Evolutionary conservation across 2,329 filamentous ascomycete species (phyloP).

Genomic region (Grosmannia huntii): DNA sequence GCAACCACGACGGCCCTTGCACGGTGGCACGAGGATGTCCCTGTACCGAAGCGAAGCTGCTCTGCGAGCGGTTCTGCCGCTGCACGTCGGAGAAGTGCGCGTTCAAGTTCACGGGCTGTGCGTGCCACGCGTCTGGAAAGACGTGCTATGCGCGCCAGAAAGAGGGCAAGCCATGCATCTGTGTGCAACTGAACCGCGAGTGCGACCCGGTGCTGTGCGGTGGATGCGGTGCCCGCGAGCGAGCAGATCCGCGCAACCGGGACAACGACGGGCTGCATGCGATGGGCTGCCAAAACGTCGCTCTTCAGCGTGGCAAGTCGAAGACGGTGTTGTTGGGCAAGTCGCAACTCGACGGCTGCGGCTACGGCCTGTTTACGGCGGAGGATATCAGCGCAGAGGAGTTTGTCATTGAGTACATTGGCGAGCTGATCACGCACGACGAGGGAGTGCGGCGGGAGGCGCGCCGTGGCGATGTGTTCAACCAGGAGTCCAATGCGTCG

Average conservation of each 20-base stretch:
- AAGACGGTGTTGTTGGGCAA: conserved; percentile 57
- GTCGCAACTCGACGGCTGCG: conserved; percentile 54
- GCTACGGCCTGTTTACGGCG: conserved; percentile 63
- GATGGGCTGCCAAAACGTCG: conserved; percentile 57
- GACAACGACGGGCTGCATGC: conserved; percentile 42
- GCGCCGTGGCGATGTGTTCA: conserved; percentile 45
- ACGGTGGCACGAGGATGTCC: conserved; percentile 41
- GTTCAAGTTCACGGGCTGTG: conserved; percentile 54
- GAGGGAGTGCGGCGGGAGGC: conserved; percentile 58
- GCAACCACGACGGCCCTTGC: conserved; percentile 58
- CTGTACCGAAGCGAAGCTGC: conserved; percentile 47
- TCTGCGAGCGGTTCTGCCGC: conserved; percentile 62
- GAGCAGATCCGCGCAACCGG: conserved; percentile 56
- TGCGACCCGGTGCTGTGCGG: conserved; percentile 68
- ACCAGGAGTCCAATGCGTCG: conserved; percentile 50
- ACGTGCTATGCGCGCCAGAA: conserved; percentile 43
- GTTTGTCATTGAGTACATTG: conserved; percentile 72
- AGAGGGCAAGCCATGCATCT: conserved; percentile 51
- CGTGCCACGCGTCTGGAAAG: conserved; percentile 47
- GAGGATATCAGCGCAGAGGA: conserved; percentile 54
- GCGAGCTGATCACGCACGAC: conserved; percentile 59
- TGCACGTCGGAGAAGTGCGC: conserved; percentile 47
- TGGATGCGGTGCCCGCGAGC: conserved; percentile 54
- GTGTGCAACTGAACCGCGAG: conserved; percentile 59
- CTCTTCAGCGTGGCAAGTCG: conserved; percentile 53